These are phyloP conservation scores for Opeltia flavorubescens DNA, from an alignment of 495 filamentous ascomycete species.

Conservation along the genomic window DNA sequence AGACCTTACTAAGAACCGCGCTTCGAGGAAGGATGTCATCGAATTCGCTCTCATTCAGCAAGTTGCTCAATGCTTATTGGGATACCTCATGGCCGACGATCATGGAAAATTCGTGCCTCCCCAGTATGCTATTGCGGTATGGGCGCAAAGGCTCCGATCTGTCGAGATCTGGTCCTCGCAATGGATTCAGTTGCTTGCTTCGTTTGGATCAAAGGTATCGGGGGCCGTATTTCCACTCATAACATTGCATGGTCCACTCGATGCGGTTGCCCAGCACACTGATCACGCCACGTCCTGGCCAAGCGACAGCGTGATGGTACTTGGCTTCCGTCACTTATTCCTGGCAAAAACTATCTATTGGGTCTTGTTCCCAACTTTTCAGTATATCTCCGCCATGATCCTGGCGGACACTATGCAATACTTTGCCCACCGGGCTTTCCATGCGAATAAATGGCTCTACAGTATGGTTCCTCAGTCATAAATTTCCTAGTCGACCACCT, in stretches of 20 bases:
- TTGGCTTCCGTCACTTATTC: too few relatives aligned
- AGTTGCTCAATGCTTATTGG: conserved; percentile 5
- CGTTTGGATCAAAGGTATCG: too few relatives aligned
- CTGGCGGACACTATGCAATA: conserved; percentile 94
- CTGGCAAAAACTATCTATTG: conserved; percentile 57
- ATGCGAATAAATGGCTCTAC: conserved; percentile 92
- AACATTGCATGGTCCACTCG: too few relatives aligned
- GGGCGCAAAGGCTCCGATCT: conserved; percentile 62
- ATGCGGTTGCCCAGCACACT: too few relatives aligned
- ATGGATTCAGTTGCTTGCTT: neutral
- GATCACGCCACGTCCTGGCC: too few relatives aligned
- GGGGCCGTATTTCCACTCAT: too few relatives aligned
- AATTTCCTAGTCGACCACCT: conserved; percentile 9
- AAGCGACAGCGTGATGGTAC: too few relatives aligned
- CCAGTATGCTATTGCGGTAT: conserved; percentile 69
- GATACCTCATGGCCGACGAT: conserved; percentile 40
- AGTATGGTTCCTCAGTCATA: conserved; percentile 40
- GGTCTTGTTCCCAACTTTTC: conserved; percentile 56
- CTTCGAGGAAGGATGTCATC: conserved; percentile 65
- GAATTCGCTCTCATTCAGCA: conserved; percentile 74
- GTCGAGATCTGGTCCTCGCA: conserved; percentile 31
- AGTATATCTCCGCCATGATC: conserved; percentile 56
- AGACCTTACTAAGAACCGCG: conserved; percentile 73
- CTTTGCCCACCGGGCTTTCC: conserved; percentile 88
- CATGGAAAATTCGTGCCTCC: conserved; percentile 53